A percentile compares a stretch with the other conserved stretches of the same genome.
Conservation (phyloP, 176 grass and related monocot species). For the Cenchrus americanus region DNA sequence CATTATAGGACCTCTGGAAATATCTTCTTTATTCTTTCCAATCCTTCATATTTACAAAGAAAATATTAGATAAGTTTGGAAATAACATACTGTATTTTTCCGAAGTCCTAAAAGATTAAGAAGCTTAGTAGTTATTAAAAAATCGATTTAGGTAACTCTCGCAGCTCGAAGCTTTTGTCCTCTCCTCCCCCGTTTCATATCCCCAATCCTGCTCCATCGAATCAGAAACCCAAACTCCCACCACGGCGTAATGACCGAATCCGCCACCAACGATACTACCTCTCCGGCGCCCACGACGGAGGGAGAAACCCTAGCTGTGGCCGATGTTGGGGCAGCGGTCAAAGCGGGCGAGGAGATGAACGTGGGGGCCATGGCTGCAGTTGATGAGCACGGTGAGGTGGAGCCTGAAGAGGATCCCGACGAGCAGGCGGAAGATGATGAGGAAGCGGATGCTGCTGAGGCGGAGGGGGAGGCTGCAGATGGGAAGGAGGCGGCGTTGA, state of each 20-base stretch:
- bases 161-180: too few species aligned
- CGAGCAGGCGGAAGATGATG: neutral
- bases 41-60: too few species aligned
- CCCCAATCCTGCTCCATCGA: neutral
- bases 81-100: too few species aligned
- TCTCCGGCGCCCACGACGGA: neutral
- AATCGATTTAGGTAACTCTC: too few species aligned
- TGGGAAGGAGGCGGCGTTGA: neutral
- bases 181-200: too few species aligned
- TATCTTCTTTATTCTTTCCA: too few species aligned
- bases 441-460: neutral
- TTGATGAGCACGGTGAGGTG: conserved; percentile 24
- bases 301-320: conserved; percentile 8
- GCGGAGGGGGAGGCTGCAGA: neutral
- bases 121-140: too few species aligned
- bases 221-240: conserved; percentile 15
- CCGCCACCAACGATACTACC: neutral
- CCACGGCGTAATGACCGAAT: neutral
- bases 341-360: neutral
- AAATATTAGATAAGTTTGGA: too few species aligned
- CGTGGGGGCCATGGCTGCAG: neutral
- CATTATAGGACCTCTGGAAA: too few species aligned
- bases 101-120: too few species aligned
- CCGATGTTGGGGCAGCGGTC: conserved; percentile 16
- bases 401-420: conserved; percentile 27